Evolutionary conservation across 768 basidiomycete genomes (phyloP).

Genomic region (Lyophyllum decastes): DNA sequence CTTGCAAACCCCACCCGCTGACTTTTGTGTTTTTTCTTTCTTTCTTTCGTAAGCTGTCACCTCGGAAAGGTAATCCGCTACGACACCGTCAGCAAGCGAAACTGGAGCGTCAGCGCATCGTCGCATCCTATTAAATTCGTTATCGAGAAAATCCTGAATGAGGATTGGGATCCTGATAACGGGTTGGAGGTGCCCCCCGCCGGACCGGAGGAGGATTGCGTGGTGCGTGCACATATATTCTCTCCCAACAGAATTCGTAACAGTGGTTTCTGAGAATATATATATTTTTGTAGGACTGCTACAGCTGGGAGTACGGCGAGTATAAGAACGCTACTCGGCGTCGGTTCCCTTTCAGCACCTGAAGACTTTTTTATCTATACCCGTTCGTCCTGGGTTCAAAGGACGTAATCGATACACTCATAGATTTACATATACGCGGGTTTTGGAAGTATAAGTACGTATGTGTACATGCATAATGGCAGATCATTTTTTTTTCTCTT

Average conservation of each 20-base stretch:
- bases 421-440: not conserved
- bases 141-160: slow-evolving; percentile 51
- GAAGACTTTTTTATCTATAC: not conserved
- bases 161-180: slow-evolving; percentile 36
- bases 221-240: slow-evolving; percentile 35
- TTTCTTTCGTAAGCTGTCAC: slow-evolving; percentile 64
- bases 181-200: slow-evolving; percentile 45
- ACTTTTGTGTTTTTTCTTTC: not conserved
- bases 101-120: slow-evolving; percentile 77
- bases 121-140: slow-evolving; percentile 73
- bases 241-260: no score
- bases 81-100: slow-evolving; percentile 80
- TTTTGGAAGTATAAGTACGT: not conserved
- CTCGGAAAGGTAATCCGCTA: slow-evolving; percentile 80
- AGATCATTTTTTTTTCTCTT: no score
- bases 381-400: not conserved
- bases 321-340: slow-evolving; percentile 26
- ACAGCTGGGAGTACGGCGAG: slow-evolving; percentile 67
- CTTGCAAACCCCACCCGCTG: no score
- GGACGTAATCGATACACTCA: not conserved
- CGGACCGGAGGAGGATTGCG: slow-evolving; percentile 62
- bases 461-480: not conserved
- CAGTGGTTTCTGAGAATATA: not conserved
- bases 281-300: slow-evolving; percentile 57
- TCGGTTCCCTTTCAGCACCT: not conserved